A percentile compares a stretch with the other conserved stretches of the same genome.
phyloP scores from a whole-genome alignment of 2,329 filamentous ascomycete genomes.

The Teratosphaeria pseudoeucalypti region DNA sequence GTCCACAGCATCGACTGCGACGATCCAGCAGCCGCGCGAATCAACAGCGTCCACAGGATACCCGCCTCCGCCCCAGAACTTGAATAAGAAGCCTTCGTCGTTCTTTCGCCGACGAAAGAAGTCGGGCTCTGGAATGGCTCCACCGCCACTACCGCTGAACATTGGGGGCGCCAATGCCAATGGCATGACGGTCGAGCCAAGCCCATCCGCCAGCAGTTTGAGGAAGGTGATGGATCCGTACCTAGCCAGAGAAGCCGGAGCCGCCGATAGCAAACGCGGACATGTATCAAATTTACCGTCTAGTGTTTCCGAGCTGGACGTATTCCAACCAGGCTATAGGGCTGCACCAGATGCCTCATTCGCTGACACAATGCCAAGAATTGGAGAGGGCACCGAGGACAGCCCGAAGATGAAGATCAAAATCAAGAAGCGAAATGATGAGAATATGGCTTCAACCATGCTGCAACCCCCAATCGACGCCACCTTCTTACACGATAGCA shows the following conservation, averaged over 20 bases:
- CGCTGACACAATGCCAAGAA: conserved; percentile 28
- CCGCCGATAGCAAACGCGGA: conserved; percentile 4
- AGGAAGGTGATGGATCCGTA: conserved; percentile 83
- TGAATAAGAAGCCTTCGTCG: conserved; percentile 86
- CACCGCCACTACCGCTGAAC: conserved; percentile 45
- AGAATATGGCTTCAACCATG: conserved; percentile 6
- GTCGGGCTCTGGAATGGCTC: conserved; percentile 56
- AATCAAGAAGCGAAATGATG: conserved; percentile 22
- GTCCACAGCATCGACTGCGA: conserved; percentile 9
- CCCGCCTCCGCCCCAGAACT: conserved; percentile 14
- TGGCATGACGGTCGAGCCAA: conserved; percentile 41
- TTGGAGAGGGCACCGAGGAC: conserved; percentile 38
- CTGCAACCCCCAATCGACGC: conserved; percentile 44
- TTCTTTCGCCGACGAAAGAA: conserved; percentile 94
- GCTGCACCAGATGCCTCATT: conserved; percentile 63
- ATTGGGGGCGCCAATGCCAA: conserved; percentile 21
- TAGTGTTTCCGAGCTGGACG: conserved; percentile 34
- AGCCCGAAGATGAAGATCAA: conserved; percentile 33
- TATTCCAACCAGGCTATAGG: conserved; percentile 67
- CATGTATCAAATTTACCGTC: conserved; percentile 20
- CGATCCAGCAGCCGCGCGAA: conserved; percentile 5
- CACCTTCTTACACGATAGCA: conserved; percentile 41
- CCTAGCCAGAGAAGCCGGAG: conserved; percentile 33
- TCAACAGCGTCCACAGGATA: not conserved
- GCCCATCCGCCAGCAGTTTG: conserved; percentile 61